Base-by-base conservation (phyloP, 441 rosid species). In the Populus trichocarpa region DNA sequence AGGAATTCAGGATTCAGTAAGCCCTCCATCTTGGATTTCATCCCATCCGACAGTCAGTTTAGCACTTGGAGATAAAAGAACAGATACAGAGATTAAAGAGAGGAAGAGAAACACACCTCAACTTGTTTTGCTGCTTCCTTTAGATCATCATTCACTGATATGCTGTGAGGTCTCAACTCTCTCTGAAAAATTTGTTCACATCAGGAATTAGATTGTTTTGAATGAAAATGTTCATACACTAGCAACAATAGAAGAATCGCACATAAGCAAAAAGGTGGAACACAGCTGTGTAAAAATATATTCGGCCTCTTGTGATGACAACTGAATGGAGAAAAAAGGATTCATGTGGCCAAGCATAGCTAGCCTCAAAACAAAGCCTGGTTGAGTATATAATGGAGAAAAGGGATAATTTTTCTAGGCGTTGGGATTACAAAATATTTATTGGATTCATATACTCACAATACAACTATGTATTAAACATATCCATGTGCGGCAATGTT, bases 81-180 rank as follows among this genome's bases (percentile, higher is more conserved):
- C 66, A 6, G 23, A 23, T 33, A 8, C 65, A 8, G 20, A 5
- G 59, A 63, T 66, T 71, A 20, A 35, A 38, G 4, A 61, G 26
- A 74, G 59, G 35, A 22, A 1, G 32, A 80, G 7, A 20, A 20
- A 25, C 76, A 46, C 74, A 96, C 99, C 99, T 92, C 93, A 75
- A 90, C 97, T 91, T 92, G 85, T 85, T 81, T 87, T 61, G 98
- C 99, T 22, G 79, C 99, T 71, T 90, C 94, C 67, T 87, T 90
- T 22, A 93, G 97, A 86, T 95, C 99, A 73, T 93, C 98, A 6
- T 92, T 97, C 78, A 97, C 86, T 1, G 99, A 86, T 80, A 95
- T 87, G 53, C 73, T 87, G 80, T 89, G 99, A 22, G 99, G 98
- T 81, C 86, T 86, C 80, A 95, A 81, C 66, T 76, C 84, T 65